A percentile compares a stretch with the other conserved stretches of the same genome.
These are phyloP conservation scores for Daldinia childiae DNA, from an alignment of 495 filamentous ascomycete genomes.

Conservation along the genomic window DNA sequence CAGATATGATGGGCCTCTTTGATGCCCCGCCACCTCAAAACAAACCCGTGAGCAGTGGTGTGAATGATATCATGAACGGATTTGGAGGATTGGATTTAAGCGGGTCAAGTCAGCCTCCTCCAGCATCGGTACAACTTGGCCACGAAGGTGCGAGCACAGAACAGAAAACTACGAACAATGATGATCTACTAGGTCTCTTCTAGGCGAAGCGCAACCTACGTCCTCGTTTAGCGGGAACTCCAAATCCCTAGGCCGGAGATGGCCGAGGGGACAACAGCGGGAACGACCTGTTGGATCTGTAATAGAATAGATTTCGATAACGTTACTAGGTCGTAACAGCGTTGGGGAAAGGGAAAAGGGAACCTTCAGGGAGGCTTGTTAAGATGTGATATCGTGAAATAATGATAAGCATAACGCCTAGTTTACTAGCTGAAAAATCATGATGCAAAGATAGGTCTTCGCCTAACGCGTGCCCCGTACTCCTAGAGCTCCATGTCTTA, in stretches of 20 bases:
- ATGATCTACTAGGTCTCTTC: conserved; percentile 92
- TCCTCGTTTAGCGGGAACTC: background rate
- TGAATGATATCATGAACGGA: conserved; percentile 79
- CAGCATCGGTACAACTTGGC: conserved; percentile 61
- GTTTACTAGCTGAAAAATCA: conserved; percentile 26
- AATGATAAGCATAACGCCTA: conserved; percentile 12
- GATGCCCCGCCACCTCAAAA: conserved; percentile 57
- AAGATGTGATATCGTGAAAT: conserved; percentile 21
- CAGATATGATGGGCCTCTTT: conserved; percentile 91
- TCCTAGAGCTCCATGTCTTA: background rate
- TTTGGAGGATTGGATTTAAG: conserved; percentile 83
- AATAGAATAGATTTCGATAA: background rate
- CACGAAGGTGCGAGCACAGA: conserved; percentile 46
- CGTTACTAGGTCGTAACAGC: background rate
- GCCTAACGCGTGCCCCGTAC: background rate
- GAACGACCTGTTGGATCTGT: conserved; percentile 31
- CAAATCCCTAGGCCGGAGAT: conserved; percentile 10
- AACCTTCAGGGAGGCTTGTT: conserved; percentile 3
- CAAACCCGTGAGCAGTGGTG: conserved; percentile 47
- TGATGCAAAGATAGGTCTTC: conserved; percentile 17
- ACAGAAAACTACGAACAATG: conserved; percentile 74
- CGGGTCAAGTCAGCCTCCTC: conserved; percentile 66
- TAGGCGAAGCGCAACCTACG: conserved; percentile 50
- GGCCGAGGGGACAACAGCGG: background rate
- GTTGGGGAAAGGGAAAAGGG: background rate